Conservation (phyloP, 352 stramenopile species). For the Peronosclerospora sorghi region DNA sequence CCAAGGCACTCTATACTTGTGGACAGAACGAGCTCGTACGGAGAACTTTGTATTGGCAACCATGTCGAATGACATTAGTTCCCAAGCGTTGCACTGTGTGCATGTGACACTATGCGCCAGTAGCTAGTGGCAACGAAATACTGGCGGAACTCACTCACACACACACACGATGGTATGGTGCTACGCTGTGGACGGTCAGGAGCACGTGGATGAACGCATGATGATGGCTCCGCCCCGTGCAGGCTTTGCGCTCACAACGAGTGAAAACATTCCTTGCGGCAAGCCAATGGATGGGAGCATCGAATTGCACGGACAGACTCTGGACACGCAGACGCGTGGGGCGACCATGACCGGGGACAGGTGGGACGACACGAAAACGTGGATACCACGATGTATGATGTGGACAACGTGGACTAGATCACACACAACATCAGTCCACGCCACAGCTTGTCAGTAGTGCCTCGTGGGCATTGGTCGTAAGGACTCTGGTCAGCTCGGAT, state of each 20-base stretch:
- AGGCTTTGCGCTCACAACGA: slow-evolving; percentile 62
- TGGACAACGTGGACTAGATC: slow-evolving; percentile 71
- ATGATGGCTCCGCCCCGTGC: slow-evolving; percentile 73
- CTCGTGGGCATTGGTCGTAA: slow-evolving; percentile 73
- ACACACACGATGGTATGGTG: slow-evolving; percentile 74
- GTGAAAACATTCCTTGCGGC: slow-evolving; percentile 78
- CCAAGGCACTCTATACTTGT: slow-evolving; percentile 75
- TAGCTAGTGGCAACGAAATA: slow-evolving; percentile 78
- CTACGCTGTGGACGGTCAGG: slow-evolving; percentile 72
- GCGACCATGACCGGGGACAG: slow-evolving; percentile 81
- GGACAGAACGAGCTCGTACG: slow-evolving; percentile 86
- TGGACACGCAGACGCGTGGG: slow-evolving; percentile 75
- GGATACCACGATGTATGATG: slow-evolving; percentile 76
- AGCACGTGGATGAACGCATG: slow-evolving; percentile 78
- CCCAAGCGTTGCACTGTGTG: slow-evolving; percentile 62
- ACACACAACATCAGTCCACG: slow-evolving; percentile 63
- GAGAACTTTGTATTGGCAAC: slow-evolving; percentile 75
- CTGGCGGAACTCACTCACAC: slow-evolving; percentile 65
- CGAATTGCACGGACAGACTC: slow-evolving; percentile 77
- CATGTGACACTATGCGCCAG: slow-evolving; percentile 77
- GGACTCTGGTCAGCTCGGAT: slow-evolving; percentile 79
- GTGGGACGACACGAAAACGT: slow-evolving; percentile 79
- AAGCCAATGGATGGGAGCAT: slow-evolving; percentile 83
- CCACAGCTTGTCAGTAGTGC: slow-evolving; percentile 66
- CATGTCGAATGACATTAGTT: slow-evolving; percentile 75